Evolutionary conservation across 139 green algal species (phyloP), one percentile per base, ranked within the genome.

Genomic region (Chlorella vulgaris): DNA sequence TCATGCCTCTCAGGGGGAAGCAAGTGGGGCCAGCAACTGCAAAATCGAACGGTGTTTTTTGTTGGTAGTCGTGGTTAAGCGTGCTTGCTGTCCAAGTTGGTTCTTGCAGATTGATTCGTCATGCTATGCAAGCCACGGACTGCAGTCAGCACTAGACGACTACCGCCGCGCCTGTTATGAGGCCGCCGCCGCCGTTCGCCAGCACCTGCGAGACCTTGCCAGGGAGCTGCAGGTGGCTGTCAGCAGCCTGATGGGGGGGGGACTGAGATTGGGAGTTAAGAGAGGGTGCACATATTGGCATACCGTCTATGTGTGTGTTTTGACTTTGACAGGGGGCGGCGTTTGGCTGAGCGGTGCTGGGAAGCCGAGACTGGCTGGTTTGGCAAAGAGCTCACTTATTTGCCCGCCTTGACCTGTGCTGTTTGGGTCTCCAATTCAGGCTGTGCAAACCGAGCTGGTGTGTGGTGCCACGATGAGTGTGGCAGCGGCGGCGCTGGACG

Each of bases 141-240:
- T 93, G 22, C 87, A 94, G 36, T 55, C 55, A 7, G 88, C 89
- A 2, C 66, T 91, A 24, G 81, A 92, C 8, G 76, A 75, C 33
- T 94, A 93, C 70, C 81, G 87, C 13, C 31, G 55, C 19, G 83
- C 82, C 0, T 91, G 87, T 62, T 58, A 55, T 33, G 68, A 62
- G 10, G 89, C 89, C 0, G 29, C n/a, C 15, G 68, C 43, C 2
- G 84, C 68, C 31, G 86, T 92, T 38, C 74, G 81, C 5, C 39
- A 29, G 13, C 60, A 86, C 55, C 86, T 94, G 33, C 43, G 43
- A 7, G 15, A 33, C 21, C 84, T 94, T 26, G 83, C 90, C 21
- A 31, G 29, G 13, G 18, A 53, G 2, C 81, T 93, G 63, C 61
- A 87, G 69, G 81, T 80, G n/a, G 55, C 18, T 31, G 18, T 10